Percentiles rank a stretch among this genome's conserved stretches.
Evolutionary conservation across 1,284 basidiomycete genomes (phyloP).

Genomic region (Polyporus tsugae): DNA sequence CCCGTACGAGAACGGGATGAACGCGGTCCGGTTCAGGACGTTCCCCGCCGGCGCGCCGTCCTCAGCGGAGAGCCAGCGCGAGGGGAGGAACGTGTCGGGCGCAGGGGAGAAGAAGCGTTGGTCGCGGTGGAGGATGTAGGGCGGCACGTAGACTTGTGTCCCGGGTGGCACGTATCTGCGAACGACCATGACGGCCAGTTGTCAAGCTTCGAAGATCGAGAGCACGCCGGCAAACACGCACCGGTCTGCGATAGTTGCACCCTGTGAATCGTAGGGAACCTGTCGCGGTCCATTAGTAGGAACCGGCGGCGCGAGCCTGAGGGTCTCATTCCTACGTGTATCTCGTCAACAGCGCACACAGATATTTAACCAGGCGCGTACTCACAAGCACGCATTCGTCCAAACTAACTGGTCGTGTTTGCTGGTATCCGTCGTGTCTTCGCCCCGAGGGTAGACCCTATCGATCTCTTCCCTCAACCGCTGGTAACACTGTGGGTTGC

Average conservation of each 20-base stretch:
- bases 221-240: too few relatives aligned
- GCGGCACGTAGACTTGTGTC: constrained; percentile 7
- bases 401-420: neutral
- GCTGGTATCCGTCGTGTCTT: neutral
- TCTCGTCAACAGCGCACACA: neutral
- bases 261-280: neutral
- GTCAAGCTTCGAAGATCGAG: too few relatives aligned
- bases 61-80: constrained; percentile 37
- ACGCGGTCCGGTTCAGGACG: constrained; percentile 34
- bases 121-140: constrained; percentile 37
- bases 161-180: neutral
- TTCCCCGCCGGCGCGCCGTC: constrained; percentile 7
- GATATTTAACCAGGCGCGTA: neutral
- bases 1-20: constrained; percentile 40
- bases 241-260: neutral
- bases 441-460: neutral
- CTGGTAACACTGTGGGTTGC: neutral
- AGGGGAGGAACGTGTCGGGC: constrained; percentile 38
- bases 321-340: neutral
- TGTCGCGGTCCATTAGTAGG: neutral
- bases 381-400: neutral
- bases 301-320: neutral
- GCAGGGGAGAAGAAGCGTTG: constrained; percentile 39
- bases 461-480: neutral
- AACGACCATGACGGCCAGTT: too few relatives aligned